Evolutionary conservation across 257 asterid genomes (phyloP), one percentile per base, ranked within the genome.

Genomic region (Salvia hispanica): DNA sequence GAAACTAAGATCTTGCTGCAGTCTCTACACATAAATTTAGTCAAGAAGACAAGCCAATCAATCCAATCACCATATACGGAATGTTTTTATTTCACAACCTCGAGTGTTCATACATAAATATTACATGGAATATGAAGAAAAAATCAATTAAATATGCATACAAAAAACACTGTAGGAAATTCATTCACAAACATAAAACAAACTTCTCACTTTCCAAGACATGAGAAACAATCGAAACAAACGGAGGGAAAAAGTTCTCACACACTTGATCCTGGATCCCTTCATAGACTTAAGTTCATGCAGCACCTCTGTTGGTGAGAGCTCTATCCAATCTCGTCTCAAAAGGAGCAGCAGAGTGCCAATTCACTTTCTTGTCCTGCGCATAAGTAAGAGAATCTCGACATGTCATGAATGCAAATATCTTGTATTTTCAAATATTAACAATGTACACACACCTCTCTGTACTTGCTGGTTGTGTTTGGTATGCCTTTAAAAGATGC

Each of bases 341-440:
- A 6, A 88, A 93, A 13, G 99, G 99, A 57, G 96, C 88, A 57
- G 96, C 88, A 2, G 96, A 76, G 45, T 90, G 92, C 97, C 97
- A 93, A 72, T 82, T 81, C 18, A 93, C 96, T 78, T 68, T 84
- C 85, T 81, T 85, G 65, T 91, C 96, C 99, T 94, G 96, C 86
- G 55, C n/a, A 82, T 43, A 82, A 60, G 69, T 21, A 70, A 47
- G 57, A 44, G 64, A 50, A n/a, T 4, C 42, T 4, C 43, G 40
- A 4, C 55, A 47, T 54, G 31, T 25, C 31, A 25, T 25, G 48
- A 69, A 55, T 18, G 37, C 51, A 59, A 62, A 34, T 6, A 50
- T 68, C 69, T 72, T 77, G 45, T 8, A 71, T 40, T 70, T 34
- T 69, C 60, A 77, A 25, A 61, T 47, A 25, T 61, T 25, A 62